phyloP scores from a whole-genome alignment of 2,329 filamentous ascomycete genomes.

The Coleophoma crateriformis region DNA sequence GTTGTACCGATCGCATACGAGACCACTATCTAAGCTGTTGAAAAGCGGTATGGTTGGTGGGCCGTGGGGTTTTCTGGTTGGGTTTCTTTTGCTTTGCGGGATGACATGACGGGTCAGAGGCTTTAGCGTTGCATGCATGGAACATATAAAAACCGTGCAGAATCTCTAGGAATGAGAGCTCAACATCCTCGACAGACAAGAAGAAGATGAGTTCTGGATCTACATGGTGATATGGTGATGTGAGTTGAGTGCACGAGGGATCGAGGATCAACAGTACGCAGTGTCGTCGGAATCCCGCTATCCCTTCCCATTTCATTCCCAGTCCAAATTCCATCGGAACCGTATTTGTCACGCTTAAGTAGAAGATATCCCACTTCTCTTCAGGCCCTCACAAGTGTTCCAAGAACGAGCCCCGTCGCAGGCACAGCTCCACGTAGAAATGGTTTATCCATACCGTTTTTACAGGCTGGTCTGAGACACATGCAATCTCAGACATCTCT shows the following conservation, averaged over 20 bases:
- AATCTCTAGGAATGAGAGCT: slow-evolving; percentile 23
- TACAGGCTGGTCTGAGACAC: not conserved
- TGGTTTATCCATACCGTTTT: not conserved
- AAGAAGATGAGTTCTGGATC: no score
- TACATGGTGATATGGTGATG: slow-evolving; percentile 2
- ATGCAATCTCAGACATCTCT: not conserved
- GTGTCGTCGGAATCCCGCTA: no score
- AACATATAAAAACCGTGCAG: slow-evolving; percentile 23
- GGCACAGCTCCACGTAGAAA: no score
- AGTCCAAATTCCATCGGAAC: slow-evolving; percentile 8
- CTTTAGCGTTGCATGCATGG: slow-evolving; percentile 24
- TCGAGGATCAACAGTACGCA: not conserved
- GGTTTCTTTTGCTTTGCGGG: slow-evolving; percentile 25
- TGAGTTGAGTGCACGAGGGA: not conserved
- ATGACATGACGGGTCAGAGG: slow-evolving; percentile 20
- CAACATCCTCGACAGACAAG: slow-evolving; percentile 14
- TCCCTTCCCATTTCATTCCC: not conserved
- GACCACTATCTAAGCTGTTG: slow-evolving; percentile 76
- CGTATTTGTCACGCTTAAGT: slow-evolving; percentile 23
- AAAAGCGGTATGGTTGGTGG: not conserved
- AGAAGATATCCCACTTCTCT: slow-evolving; percentile 18
- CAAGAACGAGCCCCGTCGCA: slow-evolving; percentile 7
- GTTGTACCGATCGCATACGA: slow-evolving; percentile 92
- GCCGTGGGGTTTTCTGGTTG: slow-evolving; percentile 19
- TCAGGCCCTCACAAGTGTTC: slow-evolving; percentile 22